Conservation (phyloP, 208 protist species). For the Sergeia podlipaevii region DNA sequence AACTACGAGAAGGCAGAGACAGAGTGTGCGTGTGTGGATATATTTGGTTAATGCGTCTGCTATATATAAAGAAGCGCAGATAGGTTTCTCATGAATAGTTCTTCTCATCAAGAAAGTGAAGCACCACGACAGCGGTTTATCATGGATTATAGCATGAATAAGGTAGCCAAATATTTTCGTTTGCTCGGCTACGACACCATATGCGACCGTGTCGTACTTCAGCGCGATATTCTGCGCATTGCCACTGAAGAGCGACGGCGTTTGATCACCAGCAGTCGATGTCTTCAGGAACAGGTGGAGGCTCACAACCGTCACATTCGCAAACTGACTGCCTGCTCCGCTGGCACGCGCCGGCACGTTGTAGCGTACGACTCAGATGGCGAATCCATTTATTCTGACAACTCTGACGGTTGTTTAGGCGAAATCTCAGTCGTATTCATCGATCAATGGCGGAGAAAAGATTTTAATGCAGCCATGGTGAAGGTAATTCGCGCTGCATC, state of each 20-base stretch:
- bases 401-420: slow-evolving; percentile 5
- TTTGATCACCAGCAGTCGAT: slow-evolving; percentile 45
- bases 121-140: too few relatives aligned
- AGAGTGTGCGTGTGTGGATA: too few relatives aligned
- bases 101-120: too few relatives aligned
- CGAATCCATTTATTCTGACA: slow-evolving; percentile 57
- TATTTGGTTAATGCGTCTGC: too few relatives aligned
- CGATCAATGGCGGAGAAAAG: slow-evolving; percentile 32
- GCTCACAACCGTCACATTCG: slow-evolving; percentile 33
- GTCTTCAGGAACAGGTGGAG: slow-evolving; percentile 26
- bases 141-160: slow-evolving; percentile 75
- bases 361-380: slow-evolving; percentile 77
- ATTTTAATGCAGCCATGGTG: slow-evolving; percentile 40
- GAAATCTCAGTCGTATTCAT: slow-evolving; percentile 28
- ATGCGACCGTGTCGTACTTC: slow-evolving; percentile 37
- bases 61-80: too few relatives aligned
- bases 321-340: not conserved
- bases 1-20: too few relatives aligned
- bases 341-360: slow-evolving; percentile 14
- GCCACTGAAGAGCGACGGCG: slow-evolving; percentile 29
- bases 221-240: slow-evolving; percentile 24
- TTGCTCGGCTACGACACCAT: slow-evolving; percentile 70
- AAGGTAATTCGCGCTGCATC: slow-evolving; percentile 28
- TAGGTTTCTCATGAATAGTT: too few relatives aligned
- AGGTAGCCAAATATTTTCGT: slow-evolving; percentile 73